Conservation (phyloP, 257 asterid genomes). For the Nicotiana benthamiana region DNA sequence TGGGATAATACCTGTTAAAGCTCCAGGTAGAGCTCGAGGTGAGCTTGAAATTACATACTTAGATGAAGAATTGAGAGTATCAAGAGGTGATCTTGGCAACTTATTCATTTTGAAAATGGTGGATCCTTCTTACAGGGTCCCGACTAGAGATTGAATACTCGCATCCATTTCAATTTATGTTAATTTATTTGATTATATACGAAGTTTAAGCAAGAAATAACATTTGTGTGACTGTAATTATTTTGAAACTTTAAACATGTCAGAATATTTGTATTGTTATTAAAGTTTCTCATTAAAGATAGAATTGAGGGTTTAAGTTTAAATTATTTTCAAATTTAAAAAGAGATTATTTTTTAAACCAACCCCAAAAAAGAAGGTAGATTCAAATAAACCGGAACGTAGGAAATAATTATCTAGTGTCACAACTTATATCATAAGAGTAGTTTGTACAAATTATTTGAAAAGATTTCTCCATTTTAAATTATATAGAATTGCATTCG, state of each 20-base stretch:
- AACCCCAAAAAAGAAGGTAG: too few species aligned
- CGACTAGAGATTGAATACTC: conserved; percentile 17
- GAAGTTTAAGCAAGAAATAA: too few species aligned
- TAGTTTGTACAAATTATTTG: neutral
- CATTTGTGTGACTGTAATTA: too few species aligned
- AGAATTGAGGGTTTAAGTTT: too few species aligned
- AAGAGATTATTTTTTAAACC: too few species aligned
- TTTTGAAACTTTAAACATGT: too few species aligned
- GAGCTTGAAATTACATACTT: conserved; percentile 71
- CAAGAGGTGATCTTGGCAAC: conserved; percentile 85
- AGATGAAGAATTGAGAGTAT: conserved; percentile 75
- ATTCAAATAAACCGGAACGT: too few species aligned
- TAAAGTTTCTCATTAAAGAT: too few species aligned
- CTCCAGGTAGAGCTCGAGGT: conserved; percentile 70
- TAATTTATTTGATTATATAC: too few species aligned
- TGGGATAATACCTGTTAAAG: conserved; percentile 61
- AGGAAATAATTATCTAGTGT: neutral
- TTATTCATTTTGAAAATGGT: conserved; percentile 76
- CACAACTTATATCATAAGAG: neutral
- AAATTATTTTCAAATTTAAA: too few species aligned
- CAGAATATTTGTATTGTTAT: too few species aligned
- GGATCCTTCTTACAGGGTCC: conserved; percentile 66
- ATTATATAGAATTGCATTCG: neutral
- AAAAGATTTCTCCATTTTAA: neutral
- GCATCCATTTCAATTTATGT: too few species aligned